Base-by-base conservation (phyloP, 2,329 filamentous ascomycete species). In the Thermothelomyces thermophilus region DNA sequence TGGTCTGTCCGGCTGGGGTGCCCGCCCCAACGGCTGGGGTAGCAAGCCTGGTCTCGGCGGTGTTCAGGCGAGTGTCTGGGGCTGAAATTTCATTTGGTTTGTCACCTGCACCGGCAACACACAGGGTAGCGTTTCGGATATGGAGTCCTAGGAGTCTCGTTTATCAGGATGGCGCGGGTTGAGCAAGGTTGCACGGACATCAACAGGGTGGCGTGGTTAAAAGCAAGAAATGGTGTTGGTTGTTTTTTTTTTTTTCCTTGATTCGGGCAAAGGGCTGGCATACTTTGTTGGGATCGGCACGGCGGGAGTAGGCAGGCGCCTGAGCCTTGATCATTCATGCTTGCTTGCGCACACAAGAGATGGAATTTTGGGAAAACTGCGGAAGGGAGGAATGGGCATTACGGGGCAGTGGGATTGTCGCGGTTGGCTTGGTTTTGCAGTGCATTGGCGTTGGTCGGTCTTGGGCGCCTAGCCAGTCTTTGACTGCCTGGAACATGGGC, bases 11-110 rank as follows among this genome's bases (percentile, higher is more conserved):
- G 80, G 83, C 53, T 95, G 90, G 90, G 83, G 86, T 48, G 84
- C 82, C 64, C 85, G 86, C 58, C 84, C 83, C 57, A 85, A 83
- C 34, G 87, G 91, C 40, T 95, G 90, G 90, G 87, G 89, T 52
- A 84, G 83, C 62, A 88, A 87, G 63, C 87, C 83, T 57, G 81
- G 82, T 44, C 82, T 94, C 54, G 87, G 37, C 37, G 22, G 90
- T 57, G 86, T 90, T 54, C 89, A 94, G 67, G 90, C 90, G 57
- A 94, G 89, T 57, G 91, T 96, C 60, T 97, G 90, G 90, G 90
- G 90, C 61, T 96, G 83, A 10, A 9, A 41, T 42, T 41, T 16
- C 16, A 40, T 41, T 39, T 43, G 14, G 9, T 22, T 47, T 36
- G n/a, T 30, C 24, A 14, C 19, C 19, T 34, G 9, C 35, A 31